Base-by-base conservation (phyloP, 345 rosid genomes). In the Hibiscus trionum region DNA sequence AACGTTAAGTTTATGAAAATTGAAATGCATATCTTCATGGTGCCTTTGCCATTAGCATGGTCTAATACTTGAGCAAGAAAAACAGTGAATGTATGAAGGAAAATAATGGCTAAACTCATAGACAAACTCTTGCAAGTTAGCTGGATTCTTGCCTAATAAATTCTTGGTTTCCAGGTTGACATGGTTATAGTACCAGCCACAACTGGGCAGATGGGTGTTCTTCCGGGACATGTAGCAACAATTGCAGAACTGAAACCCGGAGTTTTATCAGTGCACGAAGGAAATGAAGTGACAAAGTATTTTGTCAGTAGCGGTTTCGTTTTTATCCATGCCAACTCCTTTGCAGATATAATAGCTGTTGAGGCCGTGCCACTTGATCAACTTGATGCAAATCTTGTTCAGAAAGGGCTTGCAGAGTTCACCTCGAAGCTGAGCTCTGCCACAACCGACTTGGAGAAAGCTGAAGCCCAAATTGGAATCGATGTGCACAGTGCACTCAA, bases 141-240 rank as follows among this genome's bases (percentile, higher is more conserved):
- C 1, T 26, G 12, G 57, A 31, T 75, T 72, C 33, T 24, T 17
- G n/a, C 5, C 27, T 17, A 33, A 29, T 35, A 31, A 14, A 73
- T 8, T n/a, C 31, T 14, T 9, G 37, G 46, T 35, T 47, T 60
- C 15, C 71, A 37, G 93, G 90, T 86, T 73, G 93, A 84, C 85
- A 85, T 88, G 93, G 86, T 86, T 70, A 85, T 88, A 21, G 63
- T 85, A 7, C 93, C 90, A 60, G 88, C 93, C 64, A 85, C 90
- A 56, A 83, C 86, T 0, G 88, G 88, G 58, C 89, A 88, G 29
- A 86, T 86, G 88, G 93, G 90, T 71, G 87, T 86, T 72, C 75
- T 88, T 67, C 90, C 90, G 1, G 87, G 88, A 49, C 88, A 86
- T 63, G 90, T 82, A 4, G 74, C 88, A 0, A 82, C 89, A 14